Percentiles rank a stretch among this genome's conserved stretches.
Conservation (phyloP, 179 eudicot species). For the Silene noctiflora region DNA sequence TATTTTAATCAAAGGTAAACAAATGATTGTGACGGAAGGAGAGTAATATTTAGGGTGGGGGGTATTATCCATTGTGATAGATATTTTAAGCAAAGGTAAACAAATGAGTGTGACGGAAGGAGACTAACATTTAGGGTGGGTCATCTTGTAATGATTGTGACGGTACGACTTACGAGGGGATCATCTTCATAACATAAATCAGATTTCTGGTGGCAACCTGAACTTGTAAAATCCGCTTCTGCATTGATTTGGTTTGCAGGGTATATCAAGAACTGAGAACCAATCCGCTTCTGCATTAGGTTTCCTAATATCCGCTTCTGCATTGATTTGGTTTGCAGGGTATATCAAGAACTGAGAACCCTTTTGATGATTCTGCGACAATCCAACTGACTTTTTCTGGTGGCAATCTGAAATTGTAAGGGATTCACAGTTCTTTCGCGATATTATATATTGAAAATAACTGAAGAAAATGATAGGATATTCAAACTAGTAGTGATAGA, state of each 20-base stretch:
- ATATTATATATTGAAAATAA: too few relatives aligned
- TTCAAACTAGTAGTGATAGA: background rate
- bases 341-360: background rate
- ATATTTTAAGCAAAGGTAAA: too few relatives aligned
- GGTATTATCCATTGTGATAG: too few relatives aligned
- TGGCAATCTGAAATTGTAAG: background rate
- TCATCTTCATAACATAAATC: too few relatives aligned
- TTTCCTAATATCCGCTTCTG: conserved; percentile 2
- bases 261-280: background rate
- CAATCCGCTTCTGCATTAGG: background rate
- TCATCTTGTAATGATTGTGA: too few relatives aligned
- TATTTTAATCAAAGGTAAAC: too few relatives aligned
- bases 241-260: conserved; percentile 5
- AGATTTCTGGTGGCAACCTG: background rate
- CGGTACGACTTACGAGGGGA: too few relatives aligned
- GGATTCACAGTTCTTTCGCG: background rate
- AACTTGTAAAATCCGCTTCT: background rate
- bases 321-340: conserved; percentile 4
- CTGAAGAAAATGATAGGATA: background rate
- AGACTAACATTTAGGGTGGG: too few relatives aligned
- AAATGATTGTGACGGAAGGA: too few relatives aligned
- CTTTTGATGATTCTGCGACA: background rate
- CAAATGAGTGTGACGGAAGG: too few relatives aligned
- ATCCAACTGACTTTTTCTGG: background rate
- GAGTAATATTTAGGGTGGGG: too few relatives aligned